Evolutionary conservation across 176 grass and related monocot genomes (phyloP), one percentile per base, ranked within the genome.

Genomic region (Paspalum notatum): DNA sequence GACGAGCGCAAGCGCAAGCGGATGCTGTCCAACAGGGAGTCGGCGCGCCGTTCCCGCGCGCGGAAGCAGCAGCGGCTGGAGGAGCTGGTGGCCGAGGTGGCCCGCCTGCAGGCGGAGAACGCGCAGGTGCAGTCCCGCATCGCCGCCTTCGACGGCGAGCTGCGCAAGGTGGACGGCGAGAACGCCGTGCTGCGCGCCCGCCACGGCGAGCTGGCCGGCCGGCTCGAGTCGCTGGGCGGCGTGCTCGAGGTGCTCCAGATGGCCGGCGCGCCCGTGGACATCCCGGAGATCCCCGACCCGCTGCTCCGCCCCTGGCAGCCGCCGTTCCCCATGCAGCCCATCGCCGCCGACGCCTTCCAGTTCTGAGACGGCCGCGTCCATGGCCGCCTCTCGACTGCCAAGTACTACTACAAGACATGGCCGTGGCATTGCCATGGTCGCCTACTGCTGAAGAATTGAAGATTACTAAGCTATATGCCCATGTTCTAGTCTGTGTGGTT

Each of bases 11-110:
- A 94, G 89, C 77, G 87, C 27, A 94, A 91, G 89, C 84, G 92
- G 86, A 94, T 91, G 92, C 81, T 91, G 17, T 94, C 92, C 20
- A 94, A 94, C 74, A 77, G 92, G 84, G 89, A 94, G 72, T 91
- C 92, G 21, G 92, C 92, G 6, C 77, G 84, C 45, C 87, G 89
- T 0, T 91, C 92, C 1, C 87, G 92, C 44, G 85, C 83, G 64
- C 76, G 62, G 62, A 94, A 94, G 89, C 89, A 94, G 84, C 86
- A 91, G 89, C 56, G 76, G 3, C 62, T 94, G 81, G 87, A 85
- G 66, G 84, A 94, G 68, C 84, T 94, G 42, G 80, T 89, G 32
- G 76, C 71, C 24, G 79, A 89, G 81, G 74, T 64, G 52, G 69
- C 84, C 42, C 77, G 83, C 54, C 84, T 94, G 68, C 83, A 87